These are phyloP conservation scores for Suillus subaureus DNA, from an alignment of 768 basidiomycete genomes.

Conservation along the genomic window DNA sequence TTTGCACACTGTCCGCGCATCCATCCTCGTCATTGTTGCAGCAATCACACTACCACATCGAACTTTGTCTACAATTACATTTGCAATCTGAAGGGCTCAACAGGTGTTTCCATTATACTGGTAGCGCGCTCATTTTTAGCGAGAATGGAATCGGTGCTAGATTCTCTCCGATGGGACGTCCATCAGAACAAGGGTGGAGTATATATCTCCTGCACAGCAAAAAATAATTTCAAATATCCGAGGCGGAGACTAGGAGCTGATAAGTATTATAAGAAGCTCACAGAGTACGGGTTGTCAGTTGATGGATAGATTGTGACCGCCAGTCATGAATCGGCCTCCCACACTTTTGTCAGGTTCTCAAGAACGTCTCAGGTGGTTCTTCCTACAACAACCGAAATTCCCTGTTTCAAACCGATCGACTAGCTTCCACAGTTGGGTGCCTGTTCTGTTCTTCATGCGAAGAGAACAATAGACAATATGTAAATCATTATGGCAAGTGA, in stretches of 20 bases:
- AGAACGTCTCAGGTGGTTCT: not conserved
- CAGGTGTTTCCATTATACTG: constrained; percentile 22
- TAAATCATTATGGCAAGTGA: not conserved
- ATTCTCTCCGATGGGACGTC: constrained; percentile 17
- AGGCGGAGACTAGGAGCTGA: not conserved
- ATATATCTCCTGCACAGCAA: constrained; percentile 18
- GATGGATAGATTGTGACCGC: constrained; percentile 1
- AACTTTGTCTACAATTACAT: constrained; percentile 41
- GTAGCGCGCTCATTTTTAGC: constrained; percentile 10
- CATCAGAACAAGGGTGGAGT: constrained; percentile 11
- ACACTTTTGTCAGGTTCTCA: constrained; percentile 8
- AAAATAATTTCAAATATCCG: not conserved
- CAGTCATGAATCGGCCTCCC: constrained; percentile 5
- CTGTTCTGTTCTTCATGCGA: constrained; percentile 1
- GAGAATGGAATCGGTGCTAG: constrained; percentile 7
- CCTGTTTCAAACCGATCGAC: not conserved
- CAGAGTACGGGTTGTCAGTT: not conserved
- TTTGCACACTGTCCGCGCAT: constrained; percentile 31
- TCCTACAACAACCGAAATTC: constrained; percentile 5
- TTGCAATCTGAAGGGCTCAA: constrained; percentile 35
- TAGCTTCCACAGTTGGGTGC: constrained; percentile 1
- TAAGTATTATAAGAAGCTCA: not conserved
- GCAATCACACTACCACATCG: constrained; percentile 41
- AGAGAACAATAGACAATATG: not conserved
- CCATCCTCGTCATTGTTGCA: constrained; percentile 47